phyloP scores from a whole-genome alignment of 2,329 filamentous ascomycete genomes.

The Penicillium sp. region DNA sequence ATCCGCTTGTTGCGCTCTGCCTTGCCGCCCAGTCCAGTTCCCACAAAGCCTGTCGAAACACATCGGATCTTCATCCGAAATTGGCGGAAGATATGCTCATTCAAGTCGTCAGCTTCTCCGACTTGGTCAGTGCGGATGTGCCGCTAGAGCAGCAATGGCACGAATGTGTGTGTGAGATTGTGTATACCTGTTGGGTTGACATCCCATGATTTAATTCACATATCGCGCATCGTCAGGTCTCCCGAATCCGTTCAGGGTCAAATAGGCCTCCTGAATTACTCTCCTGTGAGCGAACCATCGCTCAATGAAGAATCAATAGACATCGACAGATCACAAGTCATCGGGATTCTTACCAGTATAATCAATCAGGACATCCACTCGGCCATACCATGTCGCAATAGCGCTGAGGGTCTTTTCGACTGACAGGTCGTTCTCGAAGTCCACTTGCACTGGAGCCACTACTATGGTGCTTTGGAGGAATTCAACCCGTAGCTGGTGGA shows the following conservation, averaged over 20 bases:
- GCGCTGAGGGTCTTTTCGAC: neutral
- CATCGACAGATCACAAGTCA: too few relatives aligned
- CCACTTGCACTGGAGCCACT: neutral
- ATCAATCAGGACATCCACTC: neutral
- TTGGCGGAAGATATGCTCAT: neutral
- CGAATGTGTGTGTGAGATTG: neutral
- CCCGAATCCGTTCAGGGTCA: neutral
- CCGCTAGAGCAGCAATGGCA: neutral
- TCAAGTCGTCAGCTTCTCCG: neutral
- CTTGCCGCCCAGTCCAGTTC: neutral
- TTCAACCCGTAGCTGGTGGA: neutral
- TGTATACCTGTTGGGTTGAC: neutral
- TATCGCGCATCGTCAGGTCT: neutral
- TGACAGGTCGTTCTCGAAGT: neutral
- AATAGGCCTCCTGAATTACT: neutral
- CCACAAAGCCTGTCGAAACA: slow-evolving; percentile 2
- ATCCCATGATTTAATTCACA: neutral
- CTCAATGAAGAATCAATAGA: neutral
- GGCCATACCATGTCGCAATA: neutral
- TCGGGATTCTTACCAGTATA: neutral
- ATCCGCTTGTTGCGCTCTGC: neutral
- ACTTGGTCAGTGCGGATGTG: neutral
- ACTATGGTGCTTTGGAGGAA: neutral
- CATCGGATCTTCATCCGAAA: neutral
- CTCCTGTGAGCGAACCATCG: neutral